These are phyloP conservation scores for Cubamyces sp. DNA, from an alignment of 768 basidiomycete genomes.

Conservation along the genomic window DNA sequence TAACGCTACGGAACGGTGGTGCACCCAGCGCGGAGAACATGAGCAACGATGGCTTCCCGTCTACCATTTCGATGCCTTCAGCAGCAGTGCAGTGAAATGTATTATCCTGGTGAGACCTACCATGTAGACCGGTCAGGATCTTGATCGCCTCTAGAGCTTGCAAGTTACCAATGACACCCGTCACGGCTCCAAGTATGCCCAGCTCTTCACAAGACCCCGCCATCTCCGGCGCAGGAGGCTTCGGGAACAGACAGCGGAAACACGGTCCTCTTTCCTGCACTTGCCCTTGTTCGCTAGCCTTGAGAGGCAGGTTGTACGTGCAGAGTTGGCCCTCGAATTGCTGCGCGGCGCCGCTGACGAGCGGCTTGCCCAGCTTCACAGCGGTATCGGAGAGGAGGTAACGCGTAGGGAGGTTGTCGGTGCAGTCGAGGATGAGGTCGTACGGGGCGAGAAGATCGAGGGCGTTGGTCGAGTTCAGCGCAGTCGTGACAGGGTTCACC, in stretches of 20 bases:
- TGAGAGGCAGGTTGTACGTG: conserved; percentile 56
- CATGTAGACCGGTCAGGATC: conserved; percentile 68
- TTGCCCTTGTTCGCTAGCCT: not conserved
- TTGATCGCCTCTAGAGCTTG: conserved; percentile 92
- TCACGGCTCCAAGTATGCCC: conserved; percentile 87
- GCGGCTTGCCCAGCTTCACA: conserved; percentile 73
- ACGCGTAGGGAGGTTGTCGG: conserved; percentile 89
- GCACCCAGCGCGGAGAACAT: conserved; percentile 72
- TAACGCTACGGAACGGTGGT: conserved; percentile 82
- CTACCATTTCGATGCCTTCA: conserved; percentile 37
- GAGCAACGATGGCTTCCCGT: conserved; percentile 64
- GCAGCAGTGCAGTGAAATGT: not conserved
- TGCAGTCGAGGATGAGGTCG: conserved; percentile 89
- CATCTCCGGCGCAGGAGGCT: conserved; percentile 64
- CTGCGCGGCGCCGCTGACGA: conserved; percentile 93
- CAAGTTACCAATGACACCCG: conserved; percentile 86
- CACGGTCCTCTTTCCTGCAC: conserved; percentile 69
- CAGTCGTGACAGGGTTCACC: conserved; percentile 56
- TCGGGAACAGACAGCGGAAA: conserved; percentile 92
- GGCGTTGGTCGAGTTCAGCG: conserved; percentile 68
- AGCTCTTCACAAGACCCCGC: conserved; percentile 84
- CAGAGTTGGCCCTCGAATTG: conserved; percentile 82
- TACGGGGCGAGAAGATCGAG: conserved; percentile 61
- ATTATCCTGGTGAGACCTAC: conserved; percentile 39
- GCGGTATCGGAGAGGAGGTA: conserved; percentile 91